Evolutionary conservation across 2,329 filamentous ascomycete species (phyloP), one percentile per base, ranked within the genome.

Genomic region (Penicillium corylophilum): DNA sequence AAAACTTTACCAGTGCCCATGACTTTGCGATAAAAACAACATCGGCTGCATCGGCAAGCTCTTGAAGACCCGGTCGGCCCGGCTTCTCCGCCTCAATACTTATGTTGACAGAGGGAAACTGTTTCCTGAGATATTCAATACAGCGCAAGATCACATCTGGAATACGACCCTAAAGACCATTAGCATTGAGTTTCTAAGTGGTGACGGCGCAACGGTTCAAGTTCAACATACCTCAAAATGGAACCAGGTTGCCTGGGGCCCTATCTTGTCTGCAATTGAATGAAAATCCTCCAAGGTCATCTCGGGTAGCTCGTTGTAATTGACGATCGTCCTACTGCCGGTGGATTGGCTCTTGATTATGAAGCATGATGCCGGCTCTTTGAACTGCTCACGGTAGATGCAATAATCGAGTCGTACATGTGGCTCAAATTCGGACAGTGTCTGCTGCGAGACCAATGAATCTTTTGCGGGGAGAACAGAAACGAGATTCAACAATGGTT

Each of bases 51-150:
- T 75, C 74, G 23, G 85, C 85, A 43, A 89, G 76, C 24, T 81
- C 75, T 44, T 76, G 71, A 49, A 90, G 75, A 2, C 84, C 85
- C 24, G 71, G 67, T 10, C 87, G 79, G 12, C 77, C 78, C 2
- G 87, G 86, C 66, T 88, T 90, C 72, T 90, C 87, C 38, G 87
- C 74, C 69, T 90, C 88, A 48, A 90, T 82, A 66, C 87, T 90
- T 64, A 90, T 74, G 42, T 63, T 77, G 42, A 77, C 73, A 4
- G 60, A 64, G 23, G 77, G 78, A 48, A 75, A 72, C 24, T 63
- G 63, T 39, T 64, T 63, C 44, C 82, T 80, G 56, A 89, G 65
- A 61, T 82, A 71, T 38, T 65, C 74, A 48, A 89, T 82, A 68
- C 84, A 88, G 38, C 76, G 64, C 20, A 83, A 70, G 23, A 80